Evolutionary conservation across 2,329 filamentous ascomycete species (phyloP).

Genomic region (Cryphonectria nitschkei): DNA sequence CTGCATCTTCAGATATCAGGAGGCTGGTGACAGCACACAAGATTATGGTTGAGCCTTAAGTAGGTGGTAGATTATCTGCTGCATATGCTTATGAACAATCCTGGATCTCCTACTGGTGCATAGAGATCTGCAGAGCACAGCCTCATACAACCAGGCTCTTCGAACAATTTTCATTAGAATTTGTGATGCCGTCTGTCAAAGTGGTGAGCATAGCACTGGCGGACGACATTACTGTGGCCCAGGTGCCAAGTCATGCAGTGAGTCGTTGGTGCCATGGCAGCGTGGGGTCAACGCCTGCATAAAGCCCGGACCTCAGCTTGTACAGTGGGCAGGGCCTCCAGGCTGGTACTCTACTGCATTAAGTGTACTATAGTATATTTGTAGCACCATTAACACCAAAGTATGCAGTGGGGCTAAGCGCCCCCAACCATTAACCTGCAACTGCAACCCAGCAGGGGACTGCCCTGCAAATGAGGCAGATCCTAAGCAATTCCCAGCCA

Average conservation of each 20-base stretch:
- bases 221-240: background rate
- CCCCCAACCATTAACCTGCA: background rate
- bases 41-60: background rate
- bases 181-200: background rate
- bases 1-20: background rate
- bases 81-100: background rate
- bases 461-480: conserved; percentile 3
- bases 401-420: background rate
- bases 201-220: background rate
- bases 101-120: background rate
- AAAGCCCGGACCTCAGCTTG: conserved; percentile 1
- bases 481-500: conserved; percentile 5
- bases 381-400: background rate
- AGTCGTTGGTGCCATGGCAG: conserved; percentile 1
- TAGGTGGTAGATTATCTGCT: background rate
- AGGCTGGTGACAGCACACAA: background rate
- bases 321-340: background rate
- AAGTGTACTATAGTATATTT: background rate
- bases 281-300: conserved; percentile 1
- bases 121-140: background rate
- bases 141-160: background rate
- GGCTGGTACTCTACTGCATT: background rate
- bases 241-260: background rate
- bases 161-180: background rate
- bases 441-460: background rate